phyloP scores from a whole-genome alignment of 2,329 filamentous ascomycete species.

The Colletotrichum incanum region DNA sequence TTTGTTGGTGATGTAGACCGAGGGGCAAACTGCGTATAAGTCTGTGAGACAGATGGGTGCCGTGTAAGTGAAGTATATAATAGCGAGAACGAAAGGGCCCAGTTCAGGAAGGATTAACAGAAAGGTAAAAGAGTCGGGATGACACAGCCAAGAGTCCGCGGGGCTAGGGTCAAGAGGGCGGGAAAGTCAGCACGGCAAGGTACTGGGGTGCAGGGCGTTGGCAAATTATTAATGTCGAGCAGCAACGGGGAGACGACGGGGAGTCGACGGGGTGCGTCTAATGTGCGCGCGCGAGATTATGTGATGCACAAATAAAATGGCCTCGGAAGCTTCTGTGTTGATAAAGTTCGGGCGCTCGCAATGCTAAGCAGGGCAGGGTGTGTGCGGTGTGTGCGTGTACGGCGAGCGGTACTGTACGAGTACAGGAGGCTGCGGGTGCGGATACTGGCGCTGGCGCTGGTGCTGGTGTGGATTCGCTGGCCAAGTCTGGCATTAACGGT shows the following conservation, averaged over 20 bases:
- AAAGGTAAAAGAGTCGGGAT: conserved; percentile 39
- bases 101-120: conserved; percentile 30
- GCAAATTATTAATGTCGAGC: conserved; percentile 43
- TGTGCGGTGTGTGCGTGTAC: conserved; percentile 15
- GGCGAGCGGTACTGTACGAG: not conserved
- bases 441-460: conserved; percentile 12
- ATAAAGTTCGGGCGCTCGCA: conserved; percentile 41
- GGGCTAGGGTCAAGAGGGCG: conserved; percentile 30
- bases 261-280: conserved; percentile 40
- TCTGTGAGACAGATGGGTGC: conserved; percentile 12
- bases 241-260: conserved; percentile 18
- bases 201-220: conserved; percentile 38
- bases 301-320: conserved; percentile 24
- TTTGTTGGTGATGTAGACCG: conserved; percentile 12
- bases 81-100: conserved; percentile 37
- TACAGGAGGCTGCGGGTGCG: conserved; percentile 29
- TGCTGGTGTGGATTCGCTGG: conserved; percentile 18
- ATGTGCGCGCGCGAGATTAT: conserved; percentile 43
- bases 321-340: conserved; percentile 41
- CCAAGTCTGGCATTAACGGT: conserved; percentile 46
- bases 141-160: conserved; percentile 41
- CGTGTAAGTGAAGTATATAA: conserved; percentile 42
- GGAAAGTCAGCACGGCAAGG: conserved; percentile 39
- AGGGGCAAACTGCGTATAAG: conserved; percentile 38
- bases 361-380: conserved; percentile 32